Conservation (phyloP, 352 stramenopile species). For the Globisporangium apiculatum region DNA sequence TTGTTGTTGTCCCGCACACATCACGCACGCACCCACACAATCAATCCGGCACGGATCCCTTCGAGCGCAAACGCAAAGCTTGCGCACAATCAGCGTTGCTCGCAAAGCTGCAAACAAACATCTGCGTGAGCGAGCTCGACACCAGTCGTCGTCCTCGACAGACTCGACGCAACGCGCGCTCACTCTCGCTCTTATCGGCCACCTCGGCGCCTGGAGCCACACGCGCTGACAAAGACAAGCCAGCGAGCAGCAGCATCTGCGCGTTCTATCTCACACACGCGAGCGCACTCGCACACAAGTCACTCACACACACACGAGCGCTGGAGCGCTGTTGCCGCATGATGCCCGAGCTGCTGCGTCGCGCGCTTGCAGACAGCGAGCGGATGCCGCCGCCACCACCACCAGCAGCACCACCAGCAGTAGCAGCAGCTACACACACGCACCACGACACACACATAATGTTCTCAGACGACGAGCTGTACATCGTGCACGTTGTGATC, state of each 20-base stretch:
- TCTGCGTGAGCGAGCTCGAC: constrained; percentile 1
- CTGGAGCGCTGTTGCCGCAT: not conserved
- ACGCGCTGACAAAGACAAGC: not conserved
- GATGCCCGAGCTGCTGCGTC: constrained; percentile 10
- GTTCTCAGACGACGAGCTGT: constrained; percentile 22
- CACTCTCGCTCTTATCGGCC: not conserved
- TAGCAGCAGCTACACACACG: too few relatives aligned
- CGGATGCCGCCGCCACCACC: not conserved
- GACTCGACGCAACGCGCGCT: not conserved
- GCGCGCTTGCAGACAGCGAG: constrained; percentile 1
- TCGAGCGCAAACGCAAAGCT: not conserved
- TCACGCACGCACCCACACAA: not conserved
- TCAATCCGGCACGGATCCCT: not conserved
- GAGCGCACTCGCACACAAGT: not conserved
- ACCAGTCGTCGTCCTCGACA: not conserved
- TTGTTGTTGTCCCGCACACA: too few relatives aligned
- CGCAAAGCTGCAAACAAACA: not conserved
- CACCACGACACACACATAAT: not conserved
- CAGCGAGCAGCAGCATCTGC: not conserved
- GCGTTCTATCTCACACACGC: not conserved
- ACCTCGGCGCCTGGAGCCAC: too few relatives aligned
- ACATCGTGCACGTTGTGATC: constrained; percentile 27
- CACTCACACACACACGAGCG: not conserved
- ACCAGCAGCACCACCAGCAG: not conserved
- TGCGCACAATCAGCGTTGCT: not conserved